Conservation (phyloP, 2,329 filamentous ascomycete species). For the Aspergillus terreus region DNA sequence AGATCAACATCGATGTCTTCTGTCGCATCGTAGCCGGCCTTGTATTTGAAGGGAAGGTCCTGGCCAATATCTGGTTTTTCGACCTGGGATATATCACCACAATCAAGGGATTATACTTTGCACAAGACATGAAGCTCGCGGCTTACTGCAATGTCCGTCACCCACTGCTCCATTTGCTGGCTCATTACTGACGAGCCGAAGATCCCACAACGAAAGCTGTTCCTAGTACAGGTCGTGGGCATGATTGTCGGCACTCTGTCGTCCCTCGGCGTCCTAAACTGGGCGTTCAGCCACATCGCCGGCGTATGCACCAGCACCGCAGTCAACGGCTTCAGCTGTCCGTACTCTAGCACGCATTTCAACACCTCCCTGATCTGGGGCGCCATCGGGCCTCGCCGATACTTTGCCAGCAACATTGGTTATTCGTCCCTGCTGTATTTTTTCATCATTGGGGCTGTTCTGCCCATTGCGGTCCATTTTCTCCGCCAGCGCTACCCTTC, state of each 20-base stretch:
- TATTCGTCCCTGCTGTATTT: constrained; percentile 64
- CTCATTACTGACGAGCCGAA: constrained; percentile 24
- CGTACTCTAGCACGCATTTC: constrained; percentile 56
- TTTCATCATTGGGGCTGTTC: constrained; percentile 61
- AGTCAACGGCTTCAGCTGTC: constrained; percentile 56
- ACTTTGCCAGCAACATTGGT: constrained; percentile 58
- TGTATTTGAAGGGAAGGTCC: constrained; percentile 27
- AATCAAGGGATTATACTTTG: constrained; percentile 25
- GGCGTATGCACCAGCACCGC: constrained; percentile 50
- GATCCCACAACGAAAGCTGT: constrained; percentile 44
- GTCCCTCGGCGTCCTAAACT: constrained; percentile 44
- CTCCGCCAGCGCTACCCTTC: constrained; percentile 58
- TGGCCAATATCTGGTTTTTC: constrained; percentile 31
- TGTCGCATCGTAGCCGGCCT: constrained; percentile 28
- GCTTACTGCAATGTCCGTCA: constrained; percentile 20
- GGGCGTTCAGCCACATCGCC: constrained; percentile 42
- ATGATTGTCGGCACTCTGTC: constrained; percentile 45
- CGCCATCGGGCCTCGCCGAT: constrained; percentile 62
- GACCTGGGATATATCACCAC: constrained; percentile 23
- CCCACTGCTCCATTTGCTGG: no score
- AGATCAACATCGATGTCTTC: constrained; percentile 27
- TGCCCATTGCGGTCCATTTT: constrained; percentile 56
- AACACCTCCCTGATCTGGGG: constrained; percentile 68
- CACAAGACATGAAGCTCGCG: constrained; percentile 27
- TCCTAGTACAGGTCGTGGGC: constrained; percentile 47